Conservation (phyloP, 148 eudicot genomes). For the Heliamphora exappendiculata region DNA sequence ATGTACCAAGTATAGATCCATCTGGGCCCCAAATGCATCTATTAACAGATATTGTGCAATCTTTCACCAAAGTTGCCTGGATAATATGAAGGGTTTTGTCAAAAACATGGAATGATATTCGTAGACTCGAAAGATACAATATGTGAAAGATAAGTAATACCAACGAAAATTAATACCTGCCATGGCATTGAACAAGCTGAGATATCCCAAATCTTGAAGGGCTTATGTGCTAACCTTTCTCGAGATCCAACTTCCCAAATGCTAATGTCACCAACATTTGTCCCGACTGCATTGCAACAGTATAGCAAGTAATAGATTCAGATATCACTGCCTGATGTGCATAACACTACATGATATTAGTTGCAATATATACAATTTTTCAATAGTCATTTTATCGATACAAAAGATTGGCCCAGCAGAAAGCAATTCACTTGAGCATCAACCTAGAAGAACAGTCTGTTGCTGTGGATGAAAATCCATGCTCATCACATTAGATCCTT, state of each 20-base stretch:
- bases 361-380: too few species aligned
- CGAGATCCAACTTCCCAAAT: slow-evolving; percentile 69
- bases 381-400: too few species aligned
- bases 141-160: neutral
- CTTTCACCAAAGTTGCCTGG: slow-evolving; percentile 47
- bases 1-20: slow-evolving; percentile 54
- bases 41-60: slow-evolving; percentile 43
- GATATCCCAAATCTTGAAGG: slow-evolving; percentile 66
- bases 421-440: slow-evolving; percentile 1
- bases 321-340: neutral
- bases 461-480: slow-evolving; percentile 63
- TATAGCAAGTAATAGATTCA: slow-evolving; percentile 2
- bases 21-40: slow-evolving; percentile 61
- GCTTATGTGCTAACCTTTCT: slow-evolving; percentile 49
- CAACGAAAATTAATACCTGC: slow-evolving; percentile 34
- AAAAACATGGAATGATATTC: neutral
- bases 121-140: neutral
- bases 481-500: slow-evolving; percentile 55
- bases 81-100: neutral
- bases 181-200: slow-evolving; percentile 45
- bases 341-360: too few species aligned
- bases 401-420: neutral
- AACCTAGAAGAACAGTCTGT: slow-evolving; percentile 56
- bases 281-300: slow-evolving; percentile 44
- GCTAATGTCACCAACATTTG: slow-evolving; percentile 66